Conservation (phyloP, 495 filamentous ascomycete genomes). For the Darksidea phi region DNA sequence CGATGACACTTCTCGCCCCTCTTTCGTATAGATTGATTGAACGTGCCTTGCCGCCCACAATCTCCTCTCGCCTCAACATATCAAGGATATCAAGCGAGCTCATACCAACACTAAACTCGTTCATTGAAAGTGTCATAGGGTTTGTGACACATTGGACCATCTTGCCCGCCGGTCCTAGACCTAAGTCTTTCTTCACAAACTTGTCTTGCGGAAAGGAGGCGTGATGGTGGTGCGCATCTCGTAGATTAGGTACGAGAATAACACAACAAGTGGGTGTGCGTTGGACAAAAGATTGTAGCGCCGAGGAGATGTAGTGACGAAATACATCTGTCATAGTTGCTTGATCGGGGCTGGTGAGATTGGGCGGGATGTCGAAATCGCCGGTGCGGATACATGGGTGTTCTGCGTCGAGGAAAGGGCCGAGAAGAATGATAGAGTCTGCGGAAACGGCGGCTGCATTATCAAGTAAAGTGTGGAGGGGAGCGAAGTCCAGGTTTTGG, state of each 20-base stretch:
- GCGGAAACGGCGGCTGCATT: slow-evolving; percentile 70
- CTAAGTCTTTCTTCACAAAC: slow-evolving; percentile 67
- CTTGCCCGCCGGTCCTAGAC: slow-evolving; percentile 58
- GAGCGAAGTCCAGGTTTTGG: slow-evolving; percentile 84
- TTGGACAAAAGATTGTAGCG: slow-evolving; percentile 62
- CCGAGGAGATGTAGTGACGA: slow-evolving; percentile 68
- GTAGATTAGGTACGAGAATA: slow-evolving; percentile 78
- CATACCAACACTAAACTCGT: slow-evolving; percentile 77
- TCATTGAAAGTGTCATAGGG: slow-evolving; percentile 79
- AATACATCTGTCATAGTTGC: slow-evolving; percentile 81
- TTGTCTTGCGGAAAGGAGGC: slow-evolving; percentile 89
- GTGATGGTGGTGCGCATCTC: slow-evolving; percentile 75
- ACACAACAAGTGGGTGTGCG: slow-evolving; percentile 74
- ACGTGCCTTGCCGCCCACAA: slow-evolving; percentile 56
- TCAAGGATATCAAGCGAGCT: slow-evolving; percentile 80
- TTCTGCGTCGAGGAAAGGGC: slow-evolving; percentile 86
- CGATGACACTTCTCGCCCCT: slow-evolving; percentile 68
- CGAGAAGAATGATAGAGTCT: slow-evolving; percentile 77
- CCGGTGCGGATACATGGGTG: slow-evolving; percentile 87
- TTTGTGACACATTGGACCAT: slow-evolving; percentile 76
- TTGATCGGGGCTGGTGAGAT: slow-evolving; percentile 65
- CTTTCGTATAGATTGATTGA: slow-evolving; percentile 64
- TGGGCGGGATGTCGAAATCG: slow-evolving; percentile 84
- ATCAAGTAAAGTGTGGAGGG: slow-evolving; percentile 74
- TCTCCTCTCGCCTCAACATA: slow-evolving; percentile 75